A percentile compares a stretch with the other conserved stretches of the same genome.
Conservation (phyloP, 179 eudicot genomes). For the Patellifolia procumbens region DNA sequence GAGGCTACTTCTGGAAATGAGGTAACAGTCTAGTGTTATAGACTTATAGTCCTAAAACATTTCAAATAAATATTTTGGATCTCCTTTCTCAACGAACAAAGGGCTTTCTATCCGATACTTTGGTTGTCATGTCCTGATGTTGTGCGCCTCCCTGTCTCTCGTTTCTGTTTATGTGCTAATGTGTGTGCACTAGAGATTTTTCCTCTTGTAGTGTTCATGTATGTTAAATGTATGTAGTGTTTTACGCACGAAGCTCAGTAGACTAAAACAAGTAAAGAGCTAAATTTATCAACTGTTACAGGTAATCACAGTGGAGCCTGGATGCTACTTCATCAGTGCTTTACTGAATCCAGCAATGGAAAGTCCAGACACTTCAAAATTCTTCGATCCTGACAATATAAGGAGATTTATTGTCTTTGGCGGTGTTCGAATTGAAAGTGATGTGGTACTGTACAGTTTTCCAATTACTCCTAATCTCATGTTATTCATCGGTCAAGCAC, state of each 20-base stretch:
- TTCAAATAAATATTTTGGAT: neutral
- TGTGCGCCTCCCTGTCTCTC: neutral
- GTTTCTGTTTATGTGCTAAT: neutral
- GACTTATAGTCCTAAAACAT: neutral
- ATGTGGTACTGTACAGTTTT: slow-evolving; percentile 55
- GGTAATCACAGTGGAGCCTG: slow-evolving; percentile 99
- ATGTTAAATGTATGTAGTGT: neutral
- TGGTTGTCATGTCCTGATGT: slow-evolving; percentile 1
- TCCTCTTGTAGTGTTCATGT: neutral
- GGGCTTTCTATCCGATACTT: neutral
- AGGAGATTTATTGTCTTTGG: slow-evolving; percentile 80
- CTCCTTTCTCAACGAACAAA: neutral
- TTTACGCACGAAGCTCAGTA: neutral
- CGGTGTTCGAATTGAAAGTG: slow-evolving; percentile 97
- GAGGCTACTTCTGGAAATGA: neutral
- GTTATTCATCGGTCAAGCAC: neutral
- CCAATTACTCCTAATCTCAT: neutral
- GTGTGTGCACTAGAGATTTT: neutral
- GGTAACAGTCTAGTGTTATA: neutral
- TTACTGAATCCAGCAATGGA: slow-evolving; percentile 78
- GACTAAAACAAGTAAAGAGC: neutral
- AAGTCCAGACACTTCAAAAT: slow-evolving; percentile 60
- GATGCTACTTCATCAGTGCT: slow-evolving; percentile 94
- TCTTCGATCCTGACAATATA: slow-evolving; percentile 58
- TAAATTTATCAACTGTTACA: slow-evolving; percentile 34